Evolutionary conservation across 2,329 filamentous ascomycete species (phyloP), one percentile per base, ranked within the genome.

Genomic region (Endoconidiophora laricicola): DNA sequence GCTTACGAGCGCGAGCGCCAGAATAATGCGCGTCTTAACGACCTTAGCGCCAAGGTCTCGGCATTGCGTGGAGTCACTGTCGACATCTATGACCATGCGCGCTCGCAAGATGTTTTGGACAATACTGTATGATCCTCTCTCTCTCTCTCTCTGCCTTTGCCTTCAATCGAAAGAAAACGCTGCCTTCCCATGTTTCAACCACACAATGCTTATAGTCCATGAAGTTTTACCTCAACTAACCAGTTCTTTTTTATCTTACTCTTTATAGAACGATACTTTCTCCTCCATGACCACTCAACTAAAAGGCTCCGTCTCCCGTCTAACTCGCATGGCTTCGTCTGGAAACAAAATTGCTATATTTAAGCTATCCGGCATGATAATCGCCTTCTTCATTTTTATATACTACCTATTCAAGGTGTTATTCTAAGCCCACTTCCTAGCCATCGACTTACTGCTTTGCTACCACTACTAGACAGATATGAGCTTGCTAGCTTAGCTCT

Each of bases 61-160:
- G 86, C 87, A 48, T 76, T 98, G 55, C 86, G 90, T 61, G 85
- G 84, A 65, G 86, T 98, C 46, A 98, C 91, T 40, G 79, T 96
- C 56, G 87, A 98, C 69, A 98, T 98, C 61, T 95, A 96, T 73
- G 88, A 96, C 68, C 87, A 91, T 63, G 91, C 91, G 46, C 79
- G 86, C 52, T 78, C 85, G 58, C 90, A 96, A 59, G 78, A 83
- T 57, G 77, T 94, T 55, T 84, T 98, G 57, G 86, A 98, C 66
- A 80, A 78, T 60, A 90, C 85, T 38, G 86, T 93, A 73, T 52
- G 16, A n/a, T 18, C 18, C 9, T 36, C 18, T 14, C 37, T 29
- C 37, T 38, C 14, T 10, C 16, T 22, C 39, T 50, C 51, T 44
- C 48, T 20, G 36, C 7, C 9, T 22, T 14, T 33, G 7, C 9